Percentiles rank a stretch among this genome's conserved stretches.
Conservation (phyloP, 306 rosid species). For the Castanopsis chinensis region DNA sequence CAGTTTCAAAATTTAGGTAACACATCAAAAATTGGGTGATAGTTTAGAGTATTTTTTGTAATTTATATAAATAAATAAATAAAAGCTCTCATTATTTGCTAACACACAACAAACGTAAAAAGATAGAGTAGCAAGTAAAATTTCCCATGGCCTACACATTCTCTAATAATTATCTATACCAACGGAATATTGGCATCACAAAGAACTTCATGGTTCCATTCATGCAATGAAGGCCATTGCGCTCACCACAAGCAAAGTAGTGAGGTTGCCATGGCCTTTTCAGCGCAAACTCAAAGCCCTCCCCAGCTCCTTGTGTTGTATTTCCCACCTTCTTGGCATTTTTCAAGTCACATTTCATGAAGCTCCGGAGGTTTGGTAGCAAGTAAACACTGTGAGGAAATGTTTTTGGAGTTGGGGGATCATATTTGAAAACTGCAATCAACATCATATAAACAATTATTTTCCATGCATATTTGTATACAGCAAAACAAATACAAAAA, state of each 20-base stretch:
- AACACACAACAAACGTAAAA: no score
- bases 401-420: conserved; percentile 4
- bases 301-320: conserved; percentile 29
- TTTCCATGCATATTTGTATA: no score
- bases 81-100: no score
- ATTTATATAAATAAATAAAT: no score
- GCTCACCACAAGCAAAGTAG: conserved; percentile 54
- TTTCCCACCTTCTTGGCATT: conserved; percentile 41
- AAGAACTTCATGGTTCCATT: conserved; percentile 54
- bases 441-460: background rate
- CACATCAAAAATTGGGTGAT: no score
- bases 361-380: conserved; percentile 46
- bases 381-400: conserved; percentile 41
- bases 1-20: no score
- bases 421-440: conserved; percentile 53
- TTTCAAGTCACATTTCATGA: conserved; percentile 41
- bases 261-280: conserved; percentile 40
- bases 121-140: no score
- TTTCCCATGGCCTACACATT: no score
- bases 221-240: conserved; percentile 43
- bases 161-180: background rate
- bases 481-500: no score
- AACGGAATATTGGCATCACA: conserved; percentile 19
- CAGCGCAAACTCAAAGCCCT: conserved; percentile 44
- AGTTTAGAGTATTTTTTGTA: no score